These are phyloP conservation scores for Mucor plumbeus DNA, from an alignment of 371 early-diverging fungal species.

Conservation along the genomic window DNA sequence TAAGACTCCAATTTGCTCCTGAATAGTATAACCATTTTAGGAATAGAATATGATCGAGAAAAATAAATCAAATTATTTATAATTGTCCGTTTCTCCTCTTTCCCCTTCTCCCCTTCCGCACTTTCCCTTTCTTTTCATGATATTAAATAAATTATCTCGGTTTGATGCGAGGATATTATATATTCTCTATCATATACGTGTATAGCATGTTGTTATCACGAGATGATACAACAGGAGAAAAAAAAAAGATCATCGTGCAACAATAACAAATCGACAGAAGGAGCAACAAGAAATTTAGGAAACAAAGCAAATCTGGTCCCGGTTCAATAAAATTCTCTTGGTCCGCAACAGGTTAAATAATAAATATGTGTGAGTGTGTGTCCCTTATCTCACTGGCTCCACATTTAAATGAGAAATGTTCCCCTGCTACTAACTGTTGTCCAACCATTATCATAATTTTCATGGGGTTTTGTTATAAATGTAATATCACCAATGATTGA, in stretches of 20 bases:
- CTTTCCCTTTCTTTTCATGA: neutral
- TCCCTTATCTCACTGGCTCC: conserved; percentile 2
- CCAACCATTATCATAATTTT: neutral
- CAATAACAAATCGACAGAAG: neutral
- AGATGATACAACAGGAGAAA: conserved; percentile 6
- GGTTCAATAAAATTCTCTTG: neutral
- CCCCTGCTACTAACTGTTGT: neutral
- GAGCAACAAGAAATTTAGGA: conserved; percentile 9
- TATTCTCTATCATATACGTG: neutral
- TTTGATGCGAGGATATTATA: neutral
- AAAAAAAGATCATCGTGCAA: neutral
- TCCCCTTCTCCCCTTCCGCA: neutral
- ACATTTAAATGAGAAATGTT: too few relatives aligned
- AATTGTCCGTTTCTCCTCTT: neutral
- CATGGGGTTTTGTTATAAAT: conserved; percentile 5
- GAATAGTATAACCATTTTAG: neutral
- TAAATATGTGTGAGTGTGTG: neutral
- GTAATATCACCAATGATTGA: neutral
- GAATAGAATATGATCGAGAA: neutral
- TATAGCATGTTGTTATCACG: neutral
- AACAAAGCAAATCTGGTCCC: conserved; percentile 3
- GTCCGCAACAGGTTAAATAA: neutral
- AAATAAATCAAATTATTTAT: too few relatives aligned
- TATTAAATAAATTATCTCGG: neutral
- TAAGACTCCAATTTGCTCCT: neutral